Base-by-base conservation (phyloP, 2,329 filamentous ascomycete species). In the Helotiales sp. region DNA sequence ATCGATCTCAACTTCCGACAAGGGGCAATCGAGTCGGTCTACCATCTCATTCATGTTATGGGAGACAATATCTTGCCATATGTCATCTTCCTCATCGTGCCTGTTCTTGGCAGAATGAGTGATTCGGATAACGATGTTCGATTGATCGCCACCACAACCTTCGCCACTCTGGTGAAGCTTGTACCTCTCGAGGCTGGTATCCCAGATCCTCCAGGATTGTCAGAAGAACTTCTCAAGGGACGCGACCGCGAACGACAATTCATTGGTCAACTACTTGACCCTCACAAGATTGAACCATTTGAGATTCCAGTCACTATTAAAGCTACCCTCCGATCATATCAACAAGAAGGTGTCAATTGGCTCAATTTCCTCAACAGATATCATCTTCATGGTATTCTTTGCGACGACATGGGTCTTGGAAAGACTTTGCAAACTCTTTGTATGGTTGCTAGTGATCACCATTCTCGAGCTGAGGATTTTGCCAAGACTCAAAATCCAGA, bases 311-410 rank as follows among this genome's bases (percentile, higher is more conserved):
- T 99, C 42, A 90, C 91, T 4, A 99, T 99, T 78, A 98, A 98
- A 74, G 96, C 95, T 0, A 91, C 96, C 69, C 83, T 99, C 52
- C 90, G 95, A 63, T 96, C 93, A 0, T 99, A 99, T 71, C 96
- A 99, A 73, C 95, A 99, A 74, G 95, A 99, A 54, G 95, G 95
- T 72, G 93, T 99, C 70, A 99, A 99, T 71, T 99, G 95, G 95
- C 84, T 99, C 52, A 88, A 96, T 56, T 99, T 99, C 77, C 86
- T 99, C 66, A 99, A 99, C 73, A 93, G 93, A 57, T 99, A 98
- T 72, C 93, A 99, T 69, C 84, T 99, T 1, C 96, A 99, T 67
- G 95, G 95, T 49, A 97, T 99, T 73, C 90, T 99, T 59, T 99
- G 95, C 71, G 95, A 99, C 70, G 95, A 99, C 73, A 99, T 99